A percentile compares a stretch with the other conserved stretches of the same genome.
Conservation (phyloP, 306 rosid species). For the Lagenaria siceraria region DNA sequence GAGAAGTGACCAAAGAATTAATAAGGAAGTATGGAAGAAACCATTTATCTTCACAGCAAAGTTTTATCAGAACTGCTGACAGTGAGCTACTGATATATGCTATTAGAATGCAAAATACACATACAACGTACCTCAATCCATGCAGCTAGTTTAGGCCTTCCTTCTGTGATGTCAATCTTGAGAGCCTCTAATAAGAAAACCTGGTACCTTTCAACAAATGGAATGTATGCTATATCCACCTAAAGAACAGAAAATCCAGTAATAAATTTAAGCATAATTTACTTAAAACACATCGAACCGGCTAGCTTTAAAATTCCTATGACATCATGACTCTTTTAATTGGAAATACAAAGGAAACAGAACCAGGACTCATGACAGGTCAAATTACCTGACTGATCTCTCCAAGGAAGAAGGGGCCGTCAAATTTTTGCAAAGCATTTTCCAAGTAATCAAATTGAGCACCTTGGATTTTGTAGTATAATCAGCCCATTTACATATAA, state of each 20-base stretch:
- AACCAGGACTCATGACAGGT: neutral
- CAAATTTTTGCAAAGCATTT: conserved; percentile 56
- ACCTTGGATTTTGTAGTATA: conserved; percentile 18
- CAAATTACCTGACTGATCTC: conserved; percentile 58
- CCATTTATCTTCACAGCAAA: neutral
- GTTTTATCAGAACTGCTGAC: neutral
- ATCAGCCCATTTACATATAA: neutral
- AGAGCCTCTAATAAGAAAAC: conserved; percentile 19
- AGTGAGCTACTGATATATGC: neutral
- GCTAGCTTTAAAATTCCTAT: neutral
- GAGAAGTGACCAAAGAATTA: too few relatives aligned
- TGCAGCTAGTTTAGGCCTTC: neutral
- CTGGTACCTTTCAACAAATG: conserved; percentile 57
- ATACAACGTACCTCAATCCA: neutral
- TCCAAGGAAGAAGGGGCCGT: conserved; percentile 54
- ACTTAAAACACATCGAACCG: neutral
- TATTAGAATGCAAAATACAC: neutral
- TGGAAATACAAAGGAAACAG: neutral
- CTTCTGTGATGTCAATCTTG: conserved; percentile 20
- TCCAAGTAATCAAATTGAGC: conserved; percentile 65
- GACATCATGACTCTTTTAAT: neutral
- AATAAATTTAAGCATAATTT: neutral
- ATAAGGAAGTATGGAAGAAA: too few relatives aligned
- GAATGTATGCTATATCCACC: conserved; percentile 54
- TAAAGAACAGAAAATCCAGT: conserved; percentile 12